These are phyloP conservation scores for Verticillium nubilum DNA, from an alignment of 2,329 filamentous ascomycete genomes.

Conservation along the genomic window DNA sequence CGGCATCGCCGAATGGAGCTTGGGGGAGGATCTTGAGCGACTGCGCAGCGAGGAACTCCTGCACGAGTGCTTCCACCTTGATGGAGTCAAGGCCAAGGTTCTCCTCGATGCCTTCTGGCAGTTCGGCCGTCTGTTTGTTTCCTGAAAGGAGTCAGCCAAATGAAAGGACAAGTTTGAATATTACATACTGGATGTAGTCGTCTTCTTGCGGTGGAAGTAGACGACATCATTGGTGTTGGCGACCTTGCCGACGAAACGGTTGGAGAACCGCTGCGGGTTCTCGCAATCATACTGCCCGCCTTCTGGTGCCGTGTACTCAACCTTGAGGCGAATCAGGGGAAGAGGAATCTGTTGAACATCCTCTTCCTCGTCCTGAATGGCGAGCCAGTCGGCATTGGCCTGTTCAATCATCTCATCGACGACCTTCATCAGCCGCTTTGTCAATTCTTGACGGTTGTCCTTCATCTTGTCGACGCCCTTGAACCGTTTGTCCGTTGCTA, in stretches of 20 bases:
- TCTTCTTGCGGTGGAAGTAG: slow-evolving; percentile 87
- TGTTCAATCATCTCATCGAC: slow-evolving; percentile 85
- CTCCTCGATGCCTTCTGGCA: slow-evolving; percentile 60
- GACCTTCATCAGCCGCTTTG: slow-evolving; percentile 66
- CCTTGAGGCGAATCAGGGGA: slow-evolving; percentile 81
- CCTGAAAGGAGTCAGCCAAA: slow-evolving; percentile 18
- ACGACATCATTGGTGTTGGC: slow-evolving; percentile 94
- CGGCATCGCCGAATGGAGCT: slow-evolving; percentile 87
- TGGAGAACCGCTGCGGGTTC: slow-evolving; percentile 94
- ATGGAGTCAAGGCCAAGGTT: slow-evolving; percentile 67
- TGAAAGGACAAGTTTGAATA: slow-evolving; percentile 13
- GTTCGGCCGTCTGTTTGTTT: slow-evolving; percentile 45
- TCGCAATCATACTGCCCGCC: slow-evolving; percentile 85
- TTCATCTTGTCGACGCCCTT: slow-evolving; percentile 73
- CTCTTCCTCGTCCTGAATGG: slow-evolving; percentile 61
- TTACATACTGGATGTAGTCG: slow-evolving; percentile 36
- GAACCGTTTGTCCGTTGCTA: slow-evolving; percentile 71
- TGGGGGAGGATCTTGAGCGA: slow-evolving; percentile 90
- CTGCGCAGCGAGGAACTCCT: slow-evolving; percentile 81
- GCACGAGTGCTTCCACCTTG: slow-evolving; percentile 83
- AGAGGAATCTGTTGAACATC: slow-evolving; percentile 59
- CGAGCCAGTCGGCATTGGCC: slow-evolving; percentile 75
- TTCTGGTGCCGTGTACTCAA: slow-evolving; percentile 82
- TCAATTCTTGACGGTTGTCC: slow-evolving; percentile 78
- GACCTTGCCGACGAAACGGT: slow-evolving; percentile 82